Evolutionary conservation across 495 filamentous ascomycete genomes (phyloP).

Genomic region (Lasiosphaeris hirsuta): DNA sequence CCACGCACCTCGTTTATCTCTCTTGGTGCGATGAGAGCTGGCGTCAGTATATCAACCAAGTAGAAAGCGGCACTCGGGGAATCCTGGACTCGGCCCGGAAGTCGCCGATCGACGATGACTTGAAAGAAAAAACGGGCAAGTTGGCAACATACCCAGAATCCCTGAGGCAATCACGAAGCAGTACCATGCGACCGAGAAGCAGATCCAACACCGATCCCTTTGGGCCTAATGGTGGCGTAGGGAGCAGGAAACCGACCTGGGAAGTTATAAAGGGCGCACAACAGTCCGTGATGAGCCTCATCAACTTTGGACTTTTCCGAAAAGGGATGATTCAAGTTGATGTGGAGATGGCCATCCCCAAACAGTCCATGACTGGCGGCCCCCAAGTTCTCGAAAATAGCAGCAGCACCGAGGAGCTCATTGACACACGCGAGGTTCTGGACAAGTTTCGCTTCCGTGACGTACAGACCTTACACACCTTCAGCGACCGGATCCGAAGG

Average conservation of each 20-base stretch:
- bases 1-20: conserved; percentile 36
- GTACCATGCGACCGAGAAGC: not conserved
- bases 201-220: not conserved
- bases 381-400: not conserved
- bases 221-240: not conserved
- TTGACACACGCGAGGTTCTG: not conserved
- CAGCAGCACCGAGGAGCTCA: not conserved
- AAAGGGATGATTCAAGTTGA: not conserved
- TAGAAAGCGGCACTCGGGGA: conserved; percentile 31
- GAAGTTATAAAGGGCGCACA: conserved; percentile 1
- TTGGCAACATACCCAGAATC: not conserved
- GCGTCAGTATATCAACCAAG: conserved; percentile 41
- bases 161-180: not conserved
- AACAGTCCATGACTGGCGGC: not conserved
- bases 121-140: not conserved
- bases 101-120: conserved; percentile 3
- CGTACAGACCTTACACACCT: conserved; percentile 34
- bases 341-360: not conserved
- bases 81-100: conserved; percentile 2
- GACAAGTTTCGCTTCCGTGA: conserved; percentile 31
- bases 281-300: not conserved
- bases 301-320: not conserved
- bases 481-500: conserved; percentile 37
- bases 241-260: not conserved
- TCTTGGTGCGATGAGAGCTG: conserved; percentile 47